A percentile compares a stretch with the other conserved stretches of the same genome.
phyloP scores from a whole-genome alignment of 768 basidiomycete species.

The Panellus pusillus region DNA sequence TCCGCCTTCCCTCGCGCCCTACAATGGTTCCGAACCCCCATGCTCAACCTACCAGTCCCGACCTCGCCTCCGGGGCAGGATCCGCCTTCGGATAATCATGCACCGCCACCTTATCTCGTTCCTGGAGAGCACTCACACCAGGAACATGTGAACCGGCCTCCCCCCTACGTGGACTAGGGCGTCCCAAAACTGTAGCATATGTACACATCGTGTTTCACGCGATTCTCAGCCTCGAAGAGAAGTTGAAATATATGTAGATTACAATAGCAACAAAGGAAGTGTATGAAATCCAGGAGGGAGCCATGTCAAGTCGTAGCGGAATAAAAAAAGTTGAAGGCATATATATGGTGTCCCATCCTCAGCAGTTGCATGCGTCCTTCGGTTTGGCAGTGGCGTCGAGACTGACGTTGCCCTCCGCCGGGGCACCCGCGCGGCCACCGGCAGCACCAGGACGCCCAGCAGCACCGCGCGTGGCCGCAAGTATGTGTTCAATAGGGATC shows the following conservation, averaged over 20 bases:
- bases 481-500: constrained; percentile 86
- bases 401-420: constrained; percentile 63
- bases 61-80: constrained; percentile 34
- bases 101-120: constrained; percentile 79
- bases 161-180: constrained; percentile 59
- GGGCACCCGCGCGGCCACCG: constrained; percentile 49
- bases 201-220: neutral
- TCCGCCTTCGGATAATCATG: constrained; percentile 49
- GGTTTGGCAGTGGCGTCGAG: constrained; percentile 69
- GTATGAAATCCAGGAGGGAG: constrained; percentile 14
- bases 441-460: constrained; percentile 61
- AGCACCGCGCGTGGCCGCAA: constrained; percentile 76
- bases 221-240: neutral
- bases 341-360: constrained; percentile 23
- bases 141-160: constrained; percentile 56
- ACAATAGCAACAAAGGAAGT: constrained; percentile 19
- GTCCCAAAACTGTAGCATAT: constrained; percentile 2
- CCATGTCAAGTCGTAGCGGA: constrained; percentile 2
- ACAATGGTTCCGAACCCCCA: constrained; percentile 31
- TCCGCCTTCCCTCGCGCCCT: constrained; percentile 32
- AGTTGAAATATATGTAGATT: constrained; percentile 16
- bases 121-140: constrained; percentile 46
- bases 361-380: constrained; percentile 84
- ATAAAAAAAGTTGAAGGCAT: constrained; percentile 9
- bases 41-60: constrained; percentile 33